phyloP scores from a whole-genome alignment of 805 yeast species.

The Vanderwaltozyma verrucispora region DNA sequence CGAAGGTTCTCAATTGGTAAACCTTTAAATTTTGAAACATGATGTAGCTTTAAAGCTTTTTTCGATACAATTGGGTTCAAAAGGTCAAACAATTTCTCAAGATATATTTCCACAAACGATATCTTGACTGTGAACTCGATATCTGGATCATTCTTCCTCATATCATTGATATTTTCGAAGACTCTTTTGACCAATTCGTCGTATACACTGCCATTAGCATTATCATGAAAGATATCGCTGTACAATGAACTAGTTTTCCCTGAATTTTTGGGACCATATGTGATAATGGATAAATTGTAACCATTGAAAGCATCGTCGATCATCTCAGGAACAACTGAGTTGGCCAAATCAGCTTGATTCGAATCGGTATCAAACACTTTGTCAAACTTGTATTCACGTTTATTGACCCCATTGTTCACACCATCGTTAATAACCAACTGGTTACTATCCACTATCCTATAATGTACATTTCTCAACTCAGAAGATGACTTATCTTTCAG shows the following conservation, averaged over 20 bases:
- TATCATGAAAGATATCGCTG: conserved; percentile 35
- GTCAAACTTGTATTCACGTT: conserved; percentile 13
- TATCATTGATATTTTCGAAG: conserved; percentile 42
- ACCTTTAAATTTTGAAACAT: conserved; percentile 32
- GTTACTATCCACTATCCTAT: too few species aligned
- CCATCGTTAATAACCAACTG: too few species aligned
- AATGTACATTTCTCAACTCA: neutral
- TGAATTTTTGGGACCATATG: conserved; percentile 73
- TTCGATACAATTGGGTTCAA: conserved; percentile 34
- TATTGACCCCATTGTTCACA: too few species aligned
- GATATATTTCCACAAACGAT: conserved; percentile 70
- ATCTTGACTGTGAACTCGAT: conserved; percentile 57
- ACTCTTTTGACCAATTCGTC: conserved; percentile 63
- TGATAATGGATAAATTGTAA: conserved; percentile 64
- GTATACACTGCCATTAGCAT: conserved; percentile 50
- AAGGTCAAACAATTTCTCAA: conserved; percentile 67
- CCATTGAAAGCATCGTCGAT: conserved; percentile 33
- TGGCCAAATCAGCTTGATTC: conserved; percentile 29
- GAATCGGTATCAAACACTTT: conserved; percentile 50
- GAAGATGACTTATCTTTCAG: neutral
- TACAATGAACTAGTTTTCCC: conserved; percentile 74
- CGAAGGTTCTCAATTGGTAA: conserved; percentile 43
- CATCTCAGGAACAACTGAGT: conserved; percentile 1
- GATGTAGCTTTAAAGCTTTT: conserved; percentile 29
- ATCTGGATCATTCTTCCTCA: conserved; percentile 30